A percentile compares a stretch with the other conserved stretches of the same genome.
These are phyloP conservation scores for Serendipita indica DNA, from an alignment of 768 basidiomycete genomes.

Conservation along the genomic window DNA sequence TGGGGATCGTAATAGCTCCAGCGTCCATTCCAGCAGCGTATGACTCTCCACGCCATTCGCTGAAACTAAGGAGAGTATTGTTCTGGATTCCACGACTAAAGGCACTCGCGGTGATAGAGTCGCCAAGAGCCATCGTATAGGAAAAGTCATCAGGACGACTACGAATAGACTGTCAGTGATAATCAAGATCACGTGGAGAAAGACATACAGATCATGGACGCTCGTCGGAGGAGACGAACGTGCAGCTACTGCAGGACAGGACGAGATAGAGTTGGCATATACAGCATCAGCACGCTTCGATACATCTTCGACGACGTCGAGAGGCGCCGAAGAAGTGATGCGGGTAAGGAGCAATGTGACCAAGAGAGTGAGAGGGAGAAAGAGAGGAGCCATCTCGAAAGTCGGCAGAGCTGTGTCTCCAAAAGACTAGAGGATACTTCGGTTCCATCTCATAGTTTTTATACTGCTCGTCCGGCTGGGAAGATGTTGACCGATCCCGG, in stretches of 20 bases:
- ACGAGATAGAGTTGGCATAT: not conserved
- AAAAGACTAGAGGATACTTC: too few species aligned
- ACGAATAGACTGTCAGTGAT: not conserved
- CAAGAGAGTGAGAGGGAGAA: not conserved
- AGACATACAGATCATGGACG: not conserved
- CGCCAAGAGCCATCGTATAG: conserved; percentile 7
- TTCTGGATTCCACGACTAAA: conserved; percentile 4
- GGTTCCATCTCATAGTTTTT: too few species aligned
- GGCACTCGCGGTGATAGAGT: conserved; percentile 9
- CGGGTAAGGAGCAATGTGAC: not conserved
- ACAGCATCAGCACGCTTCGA: not conserved
- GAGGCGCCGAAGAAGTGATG: not conserved
- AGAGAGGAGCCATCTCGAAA: too few species aligned
- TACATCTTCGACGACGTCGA: not conserved
- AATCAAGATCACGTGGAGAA: not conserved
- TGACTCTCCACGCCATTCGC: conserved; percentile 8
- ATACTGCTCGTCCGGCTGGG: too few species aligned
- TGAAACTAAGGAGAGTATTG: not conserved
- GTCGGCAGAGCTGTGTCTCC: too few species aligned
- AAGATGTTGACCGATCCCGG: too few species aligned
- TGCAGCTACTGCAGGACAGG: not conserved
- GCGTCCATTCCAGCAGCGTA: conserved; percentile 8
- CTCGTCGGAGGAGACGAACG: not conserved
- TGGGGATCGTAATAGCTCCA: conserved; percentile 10
- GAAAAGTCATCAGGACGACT: not conserved